Percentiles rank a stretch among this genome's conserved stretches.
phyloP scores from a whole-genome alignment of 768 basidiomycete species.

The Leccinum subgranulosum region DNA sequence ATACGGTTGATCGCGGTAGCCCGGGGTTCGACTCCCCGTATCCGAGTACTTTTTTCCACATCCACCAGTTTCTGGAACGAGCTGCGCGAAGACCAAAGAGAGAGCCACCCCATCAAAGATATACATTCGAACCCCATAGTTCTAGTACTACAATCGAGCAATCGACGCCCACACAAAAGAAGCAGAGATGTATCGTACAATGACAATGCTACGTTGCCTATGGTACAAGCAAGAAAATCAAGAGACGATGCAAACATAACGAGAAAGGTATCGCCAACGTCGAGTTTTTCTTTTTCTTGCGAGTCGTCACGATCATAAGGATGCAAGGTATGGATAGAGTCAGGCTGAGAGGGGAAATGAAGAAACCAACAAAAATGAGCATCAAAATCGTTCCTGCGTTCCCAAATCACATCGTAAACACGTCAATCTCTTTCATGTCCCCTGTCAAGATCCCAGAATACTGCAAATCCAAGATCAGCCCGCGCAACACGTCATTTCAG shows the following conservation, averaged over 20 bases:
- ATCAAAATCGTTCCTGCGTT: neutral
- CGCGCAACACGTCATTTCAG: neutral
- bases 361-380: neutral
- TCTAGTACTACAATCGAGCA: neutral
- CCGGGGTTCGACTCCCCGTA: conserved; percentile 37
- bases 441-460: conserved; percentile 27
- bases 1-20: conserved; percentile 32
- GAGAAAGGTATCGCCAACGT: neutral
- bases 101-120: too few relatives aligned
- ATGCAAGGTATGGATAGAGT: neutral
- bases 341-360: neutral
- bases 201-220: neutral
- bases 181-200: neutral
- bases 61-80: too few relatives aligned
- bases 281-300: neutral
- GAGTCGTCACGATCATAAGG: neutral
- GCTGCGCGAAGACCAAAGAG: too few relatives aligned
- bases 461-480: conserved; percentile 4
- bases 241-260: neutral
- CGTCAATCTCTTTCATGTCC: conserved; percentile 33
- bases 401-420: conserved; percentile 29
- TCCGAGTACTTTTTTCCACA: conserved; percentile 16
- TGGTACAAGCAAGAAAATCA: neutral
- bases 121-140: too few relatives aligned
- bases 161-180: neutral